phyloP scores from a whole-genome alignment of 495 filamentous ascomycete species.

The Trichoderma asperelloides region DNA sequence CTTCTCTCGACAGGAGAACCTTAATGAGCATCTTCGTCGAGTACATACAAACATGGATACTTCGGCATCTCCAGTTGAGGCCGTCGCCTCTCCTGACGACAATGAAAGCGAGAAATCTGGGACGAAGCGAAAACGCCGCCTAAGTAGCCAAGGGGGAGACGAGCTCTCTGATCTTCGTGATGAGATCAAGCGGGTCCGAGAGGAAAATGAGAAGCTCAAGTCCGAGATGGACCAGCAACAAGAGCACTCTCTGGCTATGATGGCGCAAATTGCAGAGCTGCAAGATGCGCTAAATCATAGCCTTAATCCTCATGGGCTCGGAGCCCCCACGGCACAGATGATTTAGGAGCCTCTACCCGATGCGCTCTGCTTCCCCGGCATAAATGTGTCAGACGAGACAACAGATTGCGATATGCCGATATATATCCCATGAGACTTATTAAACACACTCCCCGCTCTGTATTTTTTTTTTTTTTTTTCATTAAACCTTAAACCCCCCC shows the following conservation, averaged over 20 bases:
- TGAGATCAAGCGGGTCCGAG: conserved; percentile 28
- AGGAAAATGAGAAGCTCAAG: conserved; percentile 30
- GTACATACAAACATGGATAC: conserved; percentile 49
- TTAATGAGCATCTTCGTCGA: conserved; percentile 76
- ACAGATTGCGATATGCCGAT: neutral
- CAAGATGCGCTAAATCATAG: conserved; percentile 16
- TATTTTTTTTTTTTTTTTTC: neutral
- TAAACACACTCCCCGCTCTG: neutral
- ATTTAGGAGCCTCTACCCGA: conserved; percentile 6
- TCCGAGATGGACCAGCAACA: conserved; percentile 23
- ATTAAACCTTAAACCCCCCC: neutral
- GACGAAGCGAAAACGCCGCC: conserved; percentile 29
- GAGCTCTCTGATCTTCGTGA: conserved; percentile 26
- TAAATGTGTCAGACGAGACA: neutral
- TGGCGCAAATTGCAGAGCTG: conserved; percentile 21
- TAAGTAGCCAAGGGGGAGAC: conserved; percentile 13
- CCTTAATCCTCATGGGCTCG: conserved; percentile 4
- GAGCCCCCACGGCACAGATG: conserved; percentile 11
- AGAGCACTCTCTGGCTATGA: conserved; percentile 21
- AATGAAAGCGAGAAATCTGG: conserved; percentile 23
- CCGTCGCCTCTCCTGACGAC: conserved; percentile 24
- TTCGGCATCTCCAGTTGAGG: conserved; percentile 9
- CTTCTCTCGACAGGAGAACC: conserved; percentile 80
- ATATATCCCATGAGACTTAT: neutral
- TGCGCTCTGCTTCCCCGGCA: neutral